Conservation (phyloP, 2,329 filamentous ascomycete species). For the Cercospora sp. region DNA sequence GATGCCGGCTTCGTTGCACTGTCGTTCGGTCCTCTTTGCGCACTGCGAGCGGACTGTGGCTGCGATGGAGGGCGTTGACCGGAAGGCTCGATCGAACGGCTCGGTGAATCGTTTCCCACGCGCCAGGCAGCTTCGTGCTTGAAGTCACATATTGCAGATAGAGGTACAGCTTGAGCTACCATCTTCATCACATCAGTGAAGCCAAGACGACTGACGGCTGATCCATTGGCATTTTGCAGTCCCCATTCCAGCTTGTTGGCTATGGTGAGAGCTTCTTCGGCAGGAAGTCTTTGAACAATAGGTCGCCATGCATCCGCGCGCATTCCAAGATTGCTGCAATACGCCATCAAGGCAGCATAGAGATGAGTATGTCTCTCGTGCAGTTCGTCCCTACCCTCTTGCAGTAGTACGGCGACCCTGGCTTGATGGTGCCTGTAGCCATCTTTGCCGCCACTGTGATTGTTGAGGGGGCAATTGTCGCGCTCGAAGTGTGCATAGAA, state of each 20-base stretch:
- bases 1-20: not conserved
- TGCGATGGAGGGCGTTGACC: not conserved
- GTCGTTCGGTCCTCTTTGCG: not conserved
- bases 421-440: slow-evolving; percentile 10
- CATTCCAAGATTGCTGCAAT: slow-evolving; percentile 5
- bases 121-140: not conserved
- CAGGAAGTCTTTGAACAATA: not conserved
- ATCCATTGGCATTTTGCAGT: not conserved
- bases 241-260: slow-evolving; percentile 15
- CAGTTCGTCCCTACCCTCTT: slow-evolving; percentile 12
- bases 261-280: slow-evolving; percentile 1
- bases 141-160: not conserved
- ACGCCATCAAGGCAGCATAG: not conserved
- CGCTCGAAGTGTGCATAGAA: slow-evolving; percentile 15
- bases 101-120: not conserved
- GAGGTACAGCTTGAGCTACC: slow-evolving; percentile 6
- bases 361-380: not conserved
- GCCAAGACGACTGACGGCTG: slow-evolving; percentile 11
- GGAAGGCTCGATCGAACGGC: not conserved
- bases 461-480: slow-evolving; percentile 7
- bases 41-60: not conserved
- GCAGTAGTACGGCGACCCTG: not conserved
- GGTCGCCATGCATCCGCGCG: not conserved
- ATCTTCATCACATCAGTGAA: slow-evolving; percentile 9
- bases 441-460: slow-evolving; percentile 5